Percentiles rank a stretch among this genome's conserved stretches.
phyloP scores from a whole-genome alignment of 2,329 filamentous ascomycete species.

The Claviceps sorghi region DNA sequence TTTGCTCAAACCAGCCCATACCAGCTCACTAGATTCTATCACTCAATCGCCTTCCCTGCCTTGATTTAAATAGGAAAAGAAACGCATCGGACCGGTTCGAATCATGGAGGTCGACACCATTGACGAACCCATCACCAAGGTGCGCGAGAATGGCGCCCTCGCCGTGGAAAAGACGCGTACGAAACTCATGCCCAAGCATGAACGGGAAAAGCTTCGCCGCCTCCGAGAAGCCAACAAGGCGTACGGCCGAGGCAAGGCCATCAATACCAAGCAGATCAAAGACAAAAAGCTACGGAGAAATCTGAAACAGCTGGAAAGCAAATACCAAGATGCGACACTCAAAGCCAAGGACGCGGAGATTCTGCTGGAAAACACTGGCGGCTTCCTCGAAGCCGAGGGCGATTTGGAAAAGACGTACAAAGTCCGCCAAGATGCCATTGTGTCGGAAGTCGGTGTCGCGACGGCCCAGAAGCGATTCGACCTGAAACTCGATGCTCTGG shows the following conservation, averaged over 20 bases:
- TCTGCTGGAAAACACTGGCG: conserved; percentile 69
- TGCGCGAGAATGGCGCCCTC: conserved; percentile 38
- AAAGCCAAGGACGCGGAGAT: conserved; percentile 94
- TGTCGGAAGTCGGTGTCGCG: conserved; percentile 57
- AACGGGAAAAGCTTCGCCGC: conserved; percentile 36
- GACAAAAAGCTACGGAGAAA: conserved; percentile 85
- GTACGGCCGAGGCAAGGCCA: conserved; percentile 72
- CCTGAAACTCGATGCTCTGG: conserved; percentile 64
- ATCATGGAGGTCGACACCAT: conserved; percentile 25
- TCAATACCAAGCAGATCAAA: conserved; percentile 57
- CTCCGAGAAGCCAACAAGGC: conserved; percentile 51
- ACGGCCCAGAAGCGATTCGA: conserved; percentile 91
- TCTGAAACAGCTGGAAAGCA: conserved; percentile 62
- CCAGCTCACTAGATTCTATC: not conserved
- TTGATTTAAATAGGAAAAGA: conserved; percentile 2
- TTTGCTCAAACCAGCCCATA: not conserved
- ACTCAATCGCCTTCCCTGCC: not conserved
- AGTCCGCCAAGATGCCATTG: conserved; percentile 78
- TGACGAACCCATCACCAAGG: conserved; percentile 20
- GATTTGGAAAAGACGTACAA: conserved; percentile 88
- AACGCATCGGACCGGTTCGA: conserved; percentile 1
- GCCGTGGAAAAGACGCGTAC: conserved; percentile 33
- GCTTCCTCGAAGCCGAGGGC: conserved; percentile 76
- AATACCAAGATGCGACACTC: conserved; percentile 66
- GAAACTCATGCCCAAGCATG: conserved; percentile 36